These are phyloP conservation scores for Wickerhamomyces bovis DNA, from an alignment of 805 yeast species.

Conservation along the genomic window DNA sequence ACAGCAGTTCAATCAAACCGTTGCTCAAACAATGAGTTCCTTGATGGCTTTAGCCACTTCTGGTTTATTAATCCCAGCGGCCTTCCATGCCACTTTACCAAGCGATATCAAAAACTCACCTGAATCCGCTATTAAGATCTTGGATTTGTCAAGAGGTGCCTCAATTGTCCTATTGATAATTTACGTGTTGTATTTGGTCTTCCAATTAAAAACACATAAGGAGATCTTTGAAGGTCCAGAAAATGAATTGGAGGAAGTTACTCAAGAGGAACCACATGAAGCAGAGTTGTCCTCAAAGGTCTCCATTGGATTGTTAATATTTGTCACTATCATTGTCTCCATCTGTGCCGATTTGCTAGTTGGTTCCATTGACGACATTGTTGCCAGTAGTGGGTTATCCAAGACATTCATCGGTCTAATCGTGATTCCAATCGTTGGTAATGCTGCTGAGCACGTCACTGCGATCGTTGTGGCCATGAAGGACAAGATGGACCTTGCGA, in stretches of 20 bases:
- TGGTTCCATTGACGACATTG: conserved; percentile 87
- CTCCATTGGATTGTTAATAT: conserved; percentile 47
- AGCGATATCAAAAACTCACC: conserved; percentile 25
- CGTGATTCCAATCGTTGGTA: conserved; percentile 93
- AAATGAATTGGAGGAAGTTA: conserved; percentile 33
- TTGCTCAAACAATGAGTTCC: conserved; percentile 96
- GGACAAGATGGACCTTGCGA: conserved; percentile 95
- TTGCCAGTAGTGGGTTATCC: conserved; percentile 75
- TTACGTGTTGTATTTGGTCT: conserved; percentile 72
- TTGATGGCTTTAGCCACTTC: conserved; percentile 87
- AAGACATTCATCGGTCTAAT: conserved; percentile 94
- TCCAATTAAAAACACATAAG: conserved; percentile 87
- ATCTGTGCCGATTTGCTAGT: conserved; percentile 91
- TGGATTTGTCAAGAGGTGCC: conserved; percentile 80
- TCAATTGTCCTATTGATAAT: conserved; percentile 70
- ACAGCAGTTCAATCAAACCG: conserved; percentile 90
- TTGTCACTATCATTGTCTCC: conserved; percentile 75
- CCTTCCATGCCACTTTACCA: conserved; percentile 80
- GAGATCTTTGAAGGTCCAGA: conserved; percentile 58
- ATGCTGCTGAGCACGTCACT: conserved; percentile 98
- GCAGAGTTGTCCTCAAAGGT: conserved; percentile 43
- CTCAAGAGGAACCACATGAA: conserved; percentile 17
- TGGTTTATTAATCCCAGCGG: conserved; percentile 90
- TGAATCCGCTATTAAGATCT: conserved; percentile 38
- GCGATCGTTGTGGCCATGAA: conserved; percentile 92